These are phyloP conservation scores for Mycena leptocephala DNA, from an alignment of 768 basidiomycete genomes.

Conservation along the genomic window DNA sequence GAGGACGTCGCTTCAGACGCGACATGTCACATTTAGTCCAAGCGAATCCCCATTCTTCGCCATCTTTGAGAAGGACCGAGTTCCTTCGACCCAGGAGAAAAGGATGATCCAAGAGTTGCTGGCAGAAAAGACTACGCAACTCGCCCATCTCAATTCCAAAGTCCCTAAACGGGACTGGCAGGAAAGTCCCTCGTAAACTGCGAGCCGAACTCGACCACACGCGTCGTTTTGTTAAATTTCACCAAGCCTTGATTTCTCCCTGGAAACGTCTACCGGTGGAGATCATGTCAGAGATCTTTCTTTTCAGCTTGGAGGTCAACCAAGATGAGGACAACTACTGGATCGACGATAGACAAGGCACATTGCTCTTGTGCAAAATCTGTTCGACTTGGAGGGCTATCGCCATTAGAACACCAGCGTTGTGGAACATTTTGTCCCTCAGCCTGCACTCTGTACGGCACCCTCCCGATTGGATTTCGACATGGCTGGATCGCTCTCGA, in stretches of 20 bases:
- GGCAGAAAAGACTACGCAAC: slow-evolving; percentile 5
- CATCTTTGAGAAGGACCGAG: slow-evolving; percentile 1
- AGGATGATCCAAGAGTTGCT: slow-evolving; percentile 13
- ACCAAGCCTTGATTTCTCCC: slow-evolving; percentile 18
- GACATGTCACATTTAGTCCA: too few species aligned
- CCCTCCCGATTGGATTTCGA: slow-evolving; percentile 26
- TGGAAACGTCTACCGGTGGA: slow-evolving; percentile 29
- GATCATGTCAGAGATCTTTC: slow-evolving; percentile 21
- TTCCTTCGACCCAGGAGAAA: slow-evolving; percentile 14
- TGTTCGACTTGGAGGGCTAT: slow-evolving; percentile 26
- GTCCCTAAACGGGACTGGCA: slow-evolving; percentile 9
- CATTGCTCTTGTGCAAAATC: slow-evolving; percentile 21
- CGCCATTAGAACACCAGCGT: slow-evolving; percentile 18
- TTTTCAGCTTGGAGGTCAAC: slow-evolving; percentile 2
- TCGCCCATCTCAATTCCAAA: slow-evolving; percentile 18
- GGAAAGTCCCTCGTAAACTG: slow-evolving; percentile 18
- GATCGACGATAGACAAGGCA: slow-evolving; percentile 19
- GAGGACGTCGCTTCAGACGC: too few species aligned
- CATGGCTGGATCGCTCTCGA: slow-evolving; percentile 30
- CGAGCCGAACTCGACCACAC: slow-evolving; percentile 15
- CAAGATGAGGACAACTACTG: not conserved
- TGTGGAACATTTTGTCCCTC: slow-evolving; percentile 24
- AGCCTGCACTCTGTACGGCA: not conserved
- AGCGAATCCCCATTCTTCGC: slow-evolving; percentile 6
- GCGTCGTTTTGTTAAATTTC: slow-evolving; percentile 21